A percentile compares a stretch with the other conserved stretches of the same genome.
phyloP scores from a whole-genome alignment of 192 early-diverging fungal species.

The Coemansia sp. region DNA sequence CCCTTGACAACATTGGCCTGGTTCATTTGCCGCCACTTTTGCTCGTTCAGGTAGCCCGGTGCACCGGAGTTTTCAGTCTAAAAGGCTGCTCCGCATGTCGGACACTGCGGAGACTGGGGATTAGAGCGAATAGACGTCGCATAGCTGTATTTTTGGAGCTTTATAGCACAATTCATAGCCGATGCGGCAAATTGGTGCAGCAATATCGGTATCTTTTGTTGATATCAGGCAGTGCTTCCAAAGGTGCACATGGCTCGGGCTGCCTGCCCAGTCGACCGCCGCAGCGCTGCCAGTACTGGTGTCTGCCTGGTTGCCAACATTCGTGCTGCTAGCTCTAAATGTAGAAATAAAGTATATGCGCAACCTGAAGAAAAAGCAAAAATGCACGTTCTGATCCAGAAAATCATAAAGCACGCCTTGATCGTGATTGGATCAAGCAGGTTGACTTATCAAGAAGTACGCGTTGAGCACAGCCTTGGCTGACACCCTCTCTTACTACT shows the following conservation, averaged over 20 bases:
- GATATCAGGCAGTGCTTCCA: neutral
- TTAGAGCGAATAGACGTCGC: neutral
- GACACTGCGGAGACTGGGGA: slow-evolving; percentile 54
- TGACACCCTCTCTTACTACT: slow-evolving; percentile 18
- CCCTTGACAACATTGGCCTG: slow-evolving; percentile 46
- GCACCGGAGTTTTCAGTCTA: slow-evolving; percentile 46
- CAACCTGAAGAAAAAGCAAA: neutral
- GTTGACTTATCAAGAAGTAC: no score
- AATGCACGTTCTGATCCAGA: neutral
- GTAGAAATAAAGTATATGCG: neutral
- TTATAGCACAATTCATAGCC: neutral
- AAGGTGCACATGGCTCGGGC: neutral
- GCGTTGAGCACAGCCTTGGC: neutral
- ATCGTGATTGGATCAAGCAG: slow-evolving; percentile 1
- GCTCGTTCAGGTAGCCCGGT: slow-evolving; percentile 58
- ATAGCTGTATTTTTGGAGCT: neutral
- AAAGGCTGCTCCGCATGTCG: slow-evolving; percentile 69
- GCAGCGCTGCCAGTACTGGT: neutral
- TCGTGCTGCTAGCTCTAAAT: neutral
- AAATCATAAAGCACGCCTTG: neutral
- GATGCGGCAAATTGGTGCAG: neutral
- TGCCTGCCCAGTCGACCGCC: neutral
- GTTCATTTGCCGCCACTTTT: slow-evolving; percentile 45
- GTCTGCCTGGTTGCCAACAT: neutral
- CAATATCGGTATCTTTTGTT: neutral